Evolutionary conservation across 768 basidiomycete species (phyloP), one percentile per base, ranked within the genome.

Genomic region (Pleurotus cornucopiae): DNA sequence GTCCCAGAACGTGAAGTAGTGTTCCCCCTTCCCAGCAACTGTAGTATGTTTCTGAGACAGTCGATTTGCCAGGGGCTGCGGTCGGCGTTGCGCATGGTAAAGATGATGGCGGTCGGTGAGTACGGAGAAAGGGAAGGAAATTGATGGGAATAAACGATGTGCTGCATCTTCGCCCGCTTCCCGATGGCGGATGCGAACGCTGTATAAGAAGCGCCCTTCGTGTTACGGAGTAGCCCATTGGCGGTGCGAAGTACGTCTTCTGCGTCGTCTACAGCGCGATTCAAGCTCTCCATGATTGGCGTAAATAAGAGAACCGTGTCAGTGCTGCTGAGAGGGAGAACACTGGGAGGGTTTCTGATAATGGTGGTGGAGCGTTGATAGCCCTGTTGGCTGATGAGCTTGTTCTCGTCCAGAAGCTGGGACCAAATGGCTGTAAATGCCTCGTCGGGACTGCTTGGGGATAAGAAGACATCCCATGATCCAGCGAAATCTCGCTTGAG

Each of bases 221-320:
- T 86, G 69, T 87, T 85, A 52, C 78, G 67, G 18, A 81, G 57
- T 20, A 68, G 68, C 2, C 80, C 82, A 23, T 70, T 68, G 7
- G 63, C 61, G 25, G 71, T 77, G 48, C 73, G 71, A 41, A 79
- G 61, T 25, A 76, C 64, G 4, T 71, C 76, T 37, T 80, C 80
- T 0, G 72, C 73, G 48, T 81, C 82, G 54, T 86, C 86, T 12
- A 88, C 84, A 0, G 84, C 85, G 51, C 67, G 72, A 67, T 87
- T 87, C 37, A 85, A 63, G n/a, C 75, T 74, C 64, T 83, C 80
- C 71, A 75, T 71, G 45, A 66, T 67, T 1, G 87, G 87, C 0
- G 85, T 86, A 62, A 84, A 73, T 26, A 84, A 65, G 14, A 82
- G 55, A 4, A 82, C 66, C 14, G 61, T 40, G 47, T 65, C 62